These are phyloP conservation scores for Lactarius evosmus DNA, from an alignment of 768 basidiomycete species.

Conservation along the genomic window DNA sequence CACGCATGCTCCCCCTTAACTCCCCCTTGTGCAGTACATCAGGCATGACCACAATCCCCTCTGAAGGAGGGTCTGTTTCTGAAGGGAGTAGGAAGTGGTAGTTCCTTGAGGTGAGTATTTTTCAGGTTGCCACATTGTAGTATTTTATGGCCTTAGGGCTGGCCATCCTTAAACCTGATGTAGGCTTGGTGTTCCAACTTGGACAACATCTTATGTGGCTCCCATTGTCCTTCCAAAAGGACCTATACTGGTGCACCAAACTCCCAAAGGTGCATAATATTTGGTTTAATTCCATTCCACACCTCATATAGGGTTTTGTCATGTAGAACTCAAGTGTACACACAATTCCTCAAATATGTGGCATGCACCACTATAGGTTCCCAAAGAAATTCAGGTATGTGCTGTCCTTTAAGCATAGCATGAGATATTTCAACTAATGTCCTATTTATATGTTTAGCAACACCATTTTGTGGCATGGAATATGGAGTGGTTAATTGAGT, in stretches of 20 bases:
- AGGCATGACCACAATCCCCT: too few relatives aligned
- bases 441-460: not conserved
- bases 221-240: not conserved
- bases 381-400: not conserved
- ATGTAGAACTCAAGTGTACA: too few relatives aligned
- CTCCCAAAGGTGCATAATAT: not conserved
- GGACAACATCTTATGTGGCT: not conserved
- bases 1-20: too few relatives aligned
- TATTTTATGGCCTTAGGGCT: not conserved
- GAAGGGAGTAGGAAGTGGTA: not conserved
- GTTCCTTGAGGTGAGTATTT: not conserved
- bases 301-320: not conserved
- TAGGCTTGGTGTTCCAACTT: not conserved
- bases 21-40: too few relatives aligned
- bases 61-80: not conserved
- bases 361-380: not conserved
- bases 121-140: not conserved
- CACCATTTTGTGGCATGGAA: not conserved
- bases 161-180: not conserved
- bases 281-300: not conserved
- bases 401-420: fast-evolving
- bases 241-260: not conserved
- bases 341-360: too few relatives aligned
- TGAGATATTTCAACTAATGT: not conserved
- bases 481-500: not conserved